Evolutionary conservation across 805 yeast genomes (phyloP).

Genomic region (Naumovozyma baii): DNA sequence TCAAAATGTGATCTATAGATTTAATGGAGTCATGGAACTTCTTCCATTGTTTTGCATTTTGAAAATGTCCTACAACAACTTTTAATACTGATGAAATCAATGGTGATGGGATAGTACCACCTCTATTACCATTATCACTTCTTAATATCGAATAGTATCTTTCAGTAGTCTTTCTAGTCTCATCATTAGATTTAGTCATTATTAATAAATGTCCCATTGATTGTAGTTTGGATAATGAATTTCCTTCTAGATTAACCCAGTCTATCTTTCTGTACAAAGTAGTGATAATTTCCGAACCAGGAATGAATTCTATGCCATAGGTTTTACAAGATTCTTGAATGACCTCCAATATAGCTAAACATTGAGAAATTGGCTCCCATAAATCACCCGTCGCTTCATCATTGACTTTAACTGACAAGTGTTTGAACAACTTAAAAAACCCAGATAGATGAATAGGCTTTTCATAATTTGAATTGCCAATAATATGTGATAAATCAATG

Average conservation of each 20-base stretch:
- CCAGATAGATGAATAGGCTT: constrained; percentile 23
- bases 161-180: background rate
- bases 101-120: constrained; percentile 39
- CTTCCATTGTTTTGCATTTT: constrained; percentile 45
- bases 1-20: constrained; percentile 37
- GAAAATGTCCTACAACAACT: constrained; percentile 21
- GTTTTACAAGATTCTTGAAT: constrained; percentile 5
- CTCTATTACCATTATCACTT: background rate
- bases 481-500: constrained; percentile 26
- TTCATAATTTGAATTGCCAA: constrained; percentile 26
- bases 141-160: background rate
- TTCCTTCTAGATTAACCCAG: background rate
- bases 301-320: background rate
- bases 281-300: background rate
- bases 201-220: background rate
- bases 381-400: constrained; percentile 2
- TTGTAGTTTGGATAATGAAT: background rate
- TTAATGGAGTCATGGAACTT: constrained; percentile 45
- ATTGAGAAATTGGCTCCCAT: constrained; percentile 24
- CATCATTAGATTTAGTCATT: background rate
- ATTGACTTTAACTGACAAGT: constrained; percentile 2
- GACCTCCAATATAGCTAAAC: constrained; percentile 21
- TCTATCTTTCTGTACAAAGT: no score
- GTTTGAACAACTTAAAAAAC: constrained; percentile 19
- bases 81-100: constrained; percentile 38